A percentile compares a stretch with the other conserved stretches of the same genome.
phyloP scores from a whole-genome alignment of 306 rosid genomes.

The Quercus parvula region DNA sequence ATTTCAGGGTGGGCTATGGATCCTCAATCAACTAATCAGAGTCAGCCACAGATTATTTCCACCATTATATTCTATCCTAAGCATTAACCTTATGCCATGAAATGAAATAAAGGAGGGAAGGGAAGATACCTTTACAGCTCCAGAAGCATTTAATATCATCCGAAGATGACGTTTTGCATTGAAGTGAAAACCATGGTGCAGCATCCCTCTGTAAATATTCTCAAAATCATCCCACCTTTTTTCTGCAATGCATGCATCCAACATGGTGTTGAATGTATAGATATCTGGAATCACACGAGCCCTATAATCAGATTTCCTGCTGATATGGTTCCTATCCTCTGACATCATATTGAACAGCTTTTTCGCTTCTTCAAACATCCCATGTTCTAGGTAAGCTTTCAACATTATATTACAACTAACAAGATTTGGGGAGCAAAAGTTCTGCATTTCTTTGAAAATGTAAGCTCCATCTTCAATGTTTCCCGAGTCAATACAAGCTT shows the following conservation, averaged over 20 bases:
- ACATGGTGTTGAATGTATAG: slow-evolving; percentile 77
- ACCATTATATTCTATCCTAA: neutral
- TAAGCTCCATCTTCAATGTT: slow-evolving; percentile 57
- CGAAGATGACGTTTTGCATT: slow-evolving; percentile 87
- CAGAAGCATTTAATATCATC: slow-evolving; percentile 68
- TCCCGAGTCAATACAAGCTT: slow-evolving; percentile 78
- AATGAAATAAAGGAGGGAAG: slow-evolving; percentile 5
- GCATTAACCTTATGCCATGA: neutral
- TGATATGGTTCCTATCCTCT: slow-evolving; percentile 39
- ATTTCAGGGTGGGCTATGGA: too few species aligned
- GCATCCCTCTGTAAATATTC: slow-evolving; percentile 55
- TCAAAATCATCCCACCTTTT: slow-evolving; percentile 78
- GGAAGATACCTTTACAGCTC: slow-evolving; percentile 69
- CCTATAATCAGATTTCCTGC: slow-evolving; percentile 41
- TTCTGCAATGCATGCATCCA: slow-evolving; percentile 58
- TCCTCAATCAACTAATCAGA: too few species aligned
- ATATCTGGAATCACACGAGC: slow-evolving; percentile 65
- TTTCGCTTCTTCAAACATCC: slow-evolving; percentile 74
- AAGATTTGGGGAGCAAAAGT: slow-evolving; percentile 79
- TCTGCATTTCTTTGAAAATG: slow-evolving; percentile 72
- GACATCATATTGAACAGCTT: slow-evolving; percentile 62
- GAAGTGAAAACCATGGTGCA: slow-evolving; percentile 66
- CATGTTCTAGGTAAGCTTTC: slow-evolving; percentile 67
- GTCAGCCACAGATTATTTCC: too few species aligned
- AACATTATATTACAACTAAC: slow-evolving; percentile 82